phyloP scores from a whole-genome alignment of 805 yeast genomes.

The Cyberlindnera subsufficiens region DNA sequence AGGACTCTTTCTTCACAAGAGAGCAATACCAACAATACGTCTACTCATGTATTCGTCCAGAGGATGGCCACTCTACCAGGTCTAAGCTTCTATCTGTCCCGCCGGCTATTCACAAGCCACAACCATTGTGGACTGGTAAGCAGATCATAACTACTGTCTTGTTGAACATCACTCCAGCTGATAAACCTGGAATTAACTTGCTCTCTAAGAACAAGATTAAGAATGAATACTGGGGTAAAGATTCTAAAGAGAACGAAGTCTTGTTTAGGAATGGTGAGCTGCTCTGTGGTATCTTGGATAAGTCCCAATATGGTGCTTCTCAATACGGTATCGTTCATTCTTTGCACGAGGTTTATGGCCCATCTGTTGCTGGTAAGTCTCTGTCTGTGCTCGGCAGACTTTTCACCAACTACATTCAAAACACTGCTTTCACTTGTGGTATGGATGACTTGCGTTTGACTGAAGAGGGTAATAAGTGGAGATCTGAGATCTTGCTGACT shows the following conservation, averaged over 20 bases:
- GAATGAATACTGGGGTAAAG: slow-evolving; percentile 89
- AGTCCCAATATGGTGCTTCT: slow-evolving; percentile 97
- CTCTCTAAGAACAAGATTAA: slow-evolving; percentile 82
- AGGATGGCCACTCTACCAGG: slow-evolving; percentile 89
- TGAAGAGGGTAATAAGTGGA: slow-evolving; percentile 83
- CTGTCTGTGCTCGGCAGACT: slow-evolving; percentile 90
- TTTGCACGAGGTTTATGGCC: slow-evolving; percentile 91
- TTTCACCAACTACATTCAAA: slow-evolving; percentile 88
- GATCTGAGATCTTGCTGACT: slow-evolving; percentile 73
- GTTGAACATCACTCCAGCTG: slow-evolving; percentile 78
- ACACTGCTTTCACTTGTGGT: slow-evolving; percentile 97
- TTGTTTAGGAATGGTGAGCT: slow-evolving; percentile 82
- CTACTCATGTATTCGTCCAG: slow-evolving; percentile 93
- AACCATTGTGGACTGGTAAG: slow-evolving; percentile 95
- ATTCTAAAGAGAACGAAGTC: slow-evolving; percentile 81
- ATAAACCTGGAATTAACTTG: slow-evolving; percentile 89
- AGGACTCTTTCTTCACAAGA: slow-evolving; percentile 86
- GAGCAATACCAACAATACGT: slow-evolving; percentile 91
- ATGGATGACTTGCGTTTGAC: slow-evolving; percentile 97
- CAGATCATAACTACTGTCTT: slow-evolving; percentile 92
- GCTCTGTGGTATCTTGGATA: slow-evolving; percentile 89
- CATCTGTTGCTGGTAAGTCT: slow-evolving; percentile 82
- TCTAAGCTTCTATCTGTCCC: slow-evolving; percentile 70
- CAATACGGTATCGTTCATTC: slow-evolving; percentile 96
- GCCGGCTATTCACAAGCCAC: slow-evolving; percentile 85